phyloP scores from a whole-genome alignment of 352 stramenopile genomes.

The Globisporangium apiculatum region DNA sequence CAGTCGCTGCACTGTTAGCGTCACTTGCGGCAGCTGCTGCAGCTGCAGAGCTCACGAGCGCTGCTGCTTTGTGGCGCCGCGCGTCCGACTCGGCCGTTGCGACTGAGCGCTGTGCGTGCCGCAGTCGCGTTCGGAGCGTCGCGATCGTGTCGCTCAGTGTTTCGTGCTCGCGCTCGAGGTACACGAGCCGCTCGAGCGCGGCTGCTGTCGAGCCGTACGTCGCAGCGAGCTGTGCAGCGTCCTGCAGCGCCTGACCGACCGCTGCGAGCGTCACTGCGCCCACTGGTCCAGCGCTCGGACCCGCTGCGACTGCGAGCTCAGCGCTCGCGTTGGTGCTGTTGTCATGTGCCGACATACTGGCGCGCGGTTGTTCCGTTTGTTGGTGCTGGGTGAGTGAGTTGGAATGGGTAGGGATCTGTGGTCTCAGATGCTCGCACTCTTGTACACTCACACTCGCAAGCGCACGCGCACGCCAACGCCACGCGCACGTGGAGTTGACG shows the following conservation, averaged over 20 bases:
- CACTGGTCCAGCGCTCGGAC: background rate
- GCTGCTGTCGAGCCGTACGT: slow-evolving; percentile 25
- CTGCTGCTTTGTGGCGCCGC: slow-evolving; percentile 9
- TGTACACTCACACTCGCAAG: too few relatives aligned
- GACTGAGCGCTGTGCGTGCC: slow-evolving; percentile 13
- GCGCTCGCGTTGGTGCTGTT: background rate
- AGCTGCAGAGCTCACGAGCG: slow-evolving; percentile 1
- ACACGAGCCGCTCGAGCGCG: slow-evolving; percentile 19
- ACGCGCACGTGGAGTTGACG: too few relatives aligned
- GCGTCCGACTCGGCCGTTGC: slow-evolving; percentile 16
- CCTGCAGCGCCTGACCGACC: slow-evolving; percentile 21
- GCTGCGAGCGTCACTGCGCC: slow-evolving; percentile 8
- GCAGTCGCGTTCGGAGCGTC: slow-evolving; percentile 13
- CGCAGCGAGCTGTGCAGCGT: slow-evolving; percentile 27
- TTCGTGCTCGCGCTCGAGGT: slow-evolving; percentile 22
- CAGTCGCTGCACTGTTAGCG: background rate
- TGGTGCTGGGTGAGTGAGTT: background rate
- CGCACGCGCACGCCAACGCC: too few relatives aligned
- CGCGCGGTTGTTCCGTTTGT: background rate
- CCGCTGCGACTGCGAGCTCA: background rate
- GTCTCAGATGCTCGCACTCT: too few relatives aligned
- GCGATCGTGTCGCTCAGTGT: slow-evolving; percentile 18
- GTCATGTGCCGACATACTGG: background rate
- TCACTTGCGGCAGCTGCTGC: too few relatives aligned
- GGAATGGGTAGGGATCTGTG: too few relatives aligned